Conservation (phyloP, 1,139 yeast species). For the Yamadazyma conglobata region DNA sequence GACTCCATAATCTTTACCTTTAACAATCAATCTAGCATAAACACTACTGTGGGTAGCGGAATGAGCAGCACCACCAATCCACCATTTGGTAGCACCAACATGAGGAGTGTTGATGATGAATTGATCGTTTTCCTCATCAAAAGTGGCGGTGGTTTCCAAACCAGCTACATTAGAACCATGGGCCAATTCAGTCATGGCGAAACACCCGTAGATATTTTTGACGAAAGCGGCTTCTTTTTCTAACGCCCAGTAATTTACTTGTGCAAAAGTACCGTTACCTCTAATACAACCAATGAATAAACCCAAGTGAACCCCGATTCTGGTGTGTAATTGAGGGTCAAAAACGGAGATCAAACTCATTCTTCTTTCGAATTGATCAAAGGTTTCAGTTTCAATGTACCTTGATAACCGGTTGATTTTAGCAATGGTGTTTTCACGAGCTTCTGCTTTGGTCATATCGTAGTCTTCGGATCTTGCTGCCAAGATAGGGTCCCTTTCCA, state of each 20-base stretch:
- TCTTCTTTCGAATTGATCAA: conserved; percentile 39
- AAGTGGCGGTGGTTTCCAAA: conserved; percentile 84
- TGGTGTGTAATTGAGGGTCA: conserved; percentile 51
- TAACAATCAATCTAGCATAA: conserved; percentile 78
- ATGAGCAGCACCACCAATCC: conserved; percentile 98
- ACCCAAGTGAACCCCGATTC: conserved; percentile 51
- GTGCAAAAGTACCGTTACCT: conserved; percentile 52
- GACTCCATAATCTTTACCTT: conserved; percentile 85
- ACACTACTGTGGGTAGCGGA: conserved; percentile 82
- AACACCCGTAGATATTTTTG: conserved; percentile 79
- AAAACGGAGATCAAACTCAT: conserved; percentile 41
- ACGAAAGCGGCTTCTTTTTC: conserved; percentile 67
- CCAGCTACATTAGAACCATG: conserved; percentile 95
- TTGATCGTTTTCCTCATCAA: conserved; percentile 60
- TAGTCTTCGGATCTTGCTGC: conserved; percentile 37
- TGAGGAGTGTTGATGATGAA: conserved; percentile 84
- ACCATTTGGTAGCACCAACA: conserved; percentile 92
- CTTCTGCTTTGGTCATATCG: conserved; percentile 39
- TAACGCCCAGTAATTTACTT: conserved; percentile 69
- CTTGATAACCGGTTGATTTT: conserved; percentile 43
- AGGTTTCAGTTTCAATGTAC: conserved; percentile 44
- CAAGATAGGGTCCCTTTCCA: conserved; percentile 50
- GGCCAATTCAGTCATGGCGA: conserved; percentile 92
- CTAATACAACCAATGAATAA: conserved; percentile 44
- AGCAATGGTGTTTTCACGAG: conserved; percentile 39